phyloP scores from a whole-genome alignment of 2,329 filamentous ascomycete species.

The Ophiosphaerella herpotricha region DNA sequence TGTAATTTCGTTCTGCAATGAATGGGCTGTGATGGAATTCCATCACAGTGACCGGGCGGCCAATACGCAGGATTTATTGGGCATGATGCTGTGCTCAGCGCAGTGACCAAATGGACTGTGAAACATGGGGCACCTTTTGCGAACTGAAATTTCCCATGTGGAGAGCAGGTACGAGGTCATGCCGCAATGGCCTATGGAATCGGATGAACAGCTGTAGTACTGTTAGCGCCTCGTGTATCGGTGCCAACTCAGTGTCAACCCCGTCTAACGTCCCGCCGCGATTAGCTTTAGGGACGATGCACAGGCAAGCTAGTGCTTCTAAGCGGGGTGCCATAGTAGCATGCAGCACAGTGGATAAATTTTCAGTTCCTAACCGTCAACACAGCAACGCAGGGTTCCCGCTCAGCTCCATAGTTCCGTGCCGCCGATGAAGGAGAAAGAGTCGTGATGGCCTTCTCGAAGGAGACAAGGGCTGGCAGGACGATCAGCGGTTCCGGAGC shows the following conservation, averaged over 20 bases:
- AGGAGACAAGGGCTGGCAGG: slow-evolving; percentile 9
- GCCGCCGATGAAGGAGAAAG: too few relatives aligned
- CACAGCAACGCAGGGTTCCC: slow-evolving; percentile 11
- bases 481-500: slow-evolving; percentile 15
- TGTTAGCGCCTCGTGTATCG: neutral
- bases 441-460: slow-evolving; percentile 8
- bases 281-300: neutral
- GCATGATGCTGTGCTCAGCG: neutral
- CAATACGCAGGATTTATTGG: neutral
- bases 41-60: neutral
- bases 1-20: neutral
- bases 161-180: too few relatives aligned
- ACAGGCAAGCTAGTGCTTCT: neutral
- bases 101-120: too few relatives aligned
- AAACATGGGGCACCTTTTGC: too few relatives aligned
- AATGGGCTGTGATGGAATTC: neutral
- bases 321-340: neutral
- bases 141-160: too few relatives aligned
- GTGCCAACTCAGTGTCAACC: slow-evolving; percentile 3
- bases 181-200: too few relatives aligned
- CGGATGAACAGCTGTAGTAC: neutral
- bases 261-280: slow-evolving; percentile 5
- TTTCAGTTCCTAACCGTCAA: slow-evolving; percentile 6
- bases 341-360: too few relatives aligned
- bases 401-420: neutral